A percentile compares a stretch with the other conserved stretches of the same genome.
phyloP scores from a whole-genome alignment of 1,139 yeast species.

The Saccharomycopsis crataegensis region DNA sequence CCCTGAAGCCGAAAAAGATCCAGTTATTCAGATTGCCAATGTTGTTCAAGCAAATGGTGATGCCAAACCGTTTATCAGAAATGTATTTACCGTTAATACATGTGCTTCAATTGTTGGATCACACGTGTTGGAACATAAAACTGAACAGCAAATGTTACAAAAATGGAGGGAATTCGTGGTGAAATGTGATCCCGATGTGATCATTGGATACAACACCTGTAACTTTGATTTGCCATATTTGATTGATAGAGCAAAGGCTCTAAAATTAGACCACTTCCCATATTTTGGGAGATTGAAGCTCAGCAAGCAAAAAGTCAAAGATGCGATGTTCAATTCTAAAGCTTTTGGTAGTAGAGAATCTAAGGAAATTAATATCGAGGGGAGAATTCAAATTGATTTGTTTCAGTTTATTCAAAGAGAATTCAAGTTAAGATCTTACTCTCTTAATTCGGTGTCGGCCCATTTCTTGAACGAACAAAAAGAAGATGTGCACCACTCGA shows the following conservation, averaged over 20 bases:
- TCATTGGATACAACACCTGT: slow-evolving; percentile 91
- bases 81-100: slow-evolving; percentile 86
- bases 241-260: slow-evolving; percentile 75
- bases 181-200: slow-evolving; percentile 88
- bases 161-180: slow-evolving; percentile 82
- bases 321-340: slow-evolving; percentile 80
- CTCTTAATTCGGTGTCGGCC: slow-evolving; percentile 92
- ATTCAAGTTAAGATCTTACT: slow-evolving; percentile 87
- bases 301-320: slow-evolving; percentile 70
- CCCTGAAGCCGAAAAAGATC: slow-evolving; percentile 90
- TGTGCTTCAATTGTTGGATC: slow-evolving; percentile 95
- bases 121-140: slow-evolving; percentile 68
- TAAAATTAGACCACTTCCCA: slow-evolving; percentile 65
- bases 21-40: slow-evolving; percentile 95
- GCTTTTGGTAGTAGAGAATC: slow-evolving; percentile 97
- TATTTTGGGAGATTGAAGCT: slow-evolving; percentile 72
- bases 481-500: slow-evolving; percentile 96
- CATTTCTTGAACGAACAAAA: slow-evolving; percentile 92
- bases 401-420: slow-evolving; percentile 92
- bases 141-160: slow-evolving; percentile 75
- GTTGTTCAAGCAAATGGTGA: slow-evolving; percentile 84
- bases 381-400: slow-evolving; percentile 90
- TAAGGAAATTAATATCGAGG: slow-evolving; percentile 86
- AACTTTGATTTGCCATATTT: slow-evolving; percentile 95
- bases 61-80: slow-evolving; percentile 79